phyloP scores from a whole-genome alignment of 176 grass and related monocot species.

The Cenchrus fungigraminus region DNA sequence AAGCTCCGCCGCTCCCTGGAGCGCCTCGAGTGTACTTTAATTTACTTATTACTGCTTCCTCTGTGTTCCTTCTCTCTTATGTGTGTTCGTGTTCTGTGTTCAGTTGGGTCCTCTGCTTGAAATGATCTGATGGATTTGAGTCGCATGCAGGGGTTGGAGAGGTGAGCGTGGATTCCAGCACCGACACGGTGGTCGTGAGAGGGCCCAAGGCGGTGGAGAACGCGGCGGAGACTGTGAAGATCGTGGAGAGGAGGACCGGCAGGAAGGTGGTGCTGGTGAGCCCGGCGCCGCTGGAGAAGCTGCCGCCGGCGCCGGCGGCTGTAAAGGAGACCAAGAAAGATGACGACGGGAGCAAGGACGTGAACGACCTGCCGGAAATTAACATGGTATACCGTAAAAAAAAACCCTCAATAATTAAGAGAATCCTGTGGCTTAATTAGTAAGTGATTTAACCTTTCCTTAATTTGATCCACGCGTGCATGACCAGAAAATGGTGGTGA shows the following conservation, averaged over 20 bases:
- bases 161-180: conserved; percentile 48
- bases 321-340: conserved; percentile 7
- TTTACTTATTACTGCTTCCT: no score
- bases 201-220: conserved; percentile 43
- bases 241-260: conserved; percentile 56
- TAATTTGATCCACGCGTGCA: background rate
- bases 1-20: conserved; percentile 59
- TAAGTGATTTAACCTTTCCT: background rate
- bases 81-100: no score
- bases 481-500: conserved; percentile 42
- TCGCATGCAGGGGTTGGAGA: conserved; percentile 54
- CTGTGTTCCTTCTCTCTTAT: background rate
- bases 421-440: background rate
- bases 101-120: no score
- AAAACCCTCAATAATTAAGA: background rate
- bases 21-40: conserved; percentile 46
- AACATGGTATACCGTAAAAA: conserved; percentile 7
- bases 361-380: conserved; percentile 1
- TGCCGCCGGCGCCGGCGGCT: background rate
- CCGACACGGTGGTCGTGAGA: conserved; percentile 58
- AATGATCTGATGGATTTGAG: no score
- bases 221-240: conserved; percentile 40
- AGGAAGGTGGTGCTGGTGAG: conserved; percentile 59
- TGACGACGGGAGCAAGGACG: background rate
- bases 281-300: conserved; percentile 29